phyloP scores from a whole-genome alignment of 768 basidiomycete genomes.

The Mycena filopes region DNA sequence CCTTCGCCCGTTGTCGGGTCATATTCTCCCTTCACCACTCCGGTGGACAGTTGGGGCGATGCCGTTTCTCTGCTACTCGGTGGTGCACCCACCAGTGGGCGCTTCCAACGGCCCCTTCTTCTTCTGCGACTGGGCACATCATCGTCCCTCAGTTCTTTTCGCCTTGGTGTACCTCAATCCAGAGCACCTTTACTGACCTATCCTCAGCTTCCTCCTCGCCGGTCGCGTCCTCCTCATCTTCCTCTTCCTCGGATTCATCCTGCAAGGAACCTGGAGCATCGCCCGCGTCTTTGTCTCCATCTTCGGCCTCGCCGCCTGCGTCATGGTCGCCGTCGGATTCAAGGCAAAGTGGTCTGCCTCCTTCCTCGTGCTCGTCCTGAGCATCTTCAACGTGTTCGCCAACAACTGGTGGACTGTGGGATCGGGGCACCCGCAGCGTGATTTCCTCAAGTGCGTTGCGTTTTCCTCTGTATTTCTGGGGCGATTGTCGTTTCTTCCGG shows the following conservation, averaged over 20 bases:
- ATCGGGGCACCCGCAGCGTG: constrained; percentile 91
- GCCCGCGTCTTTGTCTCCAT: constrained; percentile 88
- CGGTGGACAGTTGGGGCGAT: too few species aligned
- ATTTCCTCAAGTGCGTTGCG: constrained; percentile 96
- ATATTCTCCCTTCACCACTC: too few species aligned
- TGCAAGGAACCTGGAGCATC: constrained; percentile 93
- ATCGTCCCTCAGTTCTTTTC: too few species aligned
- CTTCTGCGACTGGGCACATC: too few species aligned
- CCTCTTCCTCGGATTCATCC: constrained; percentile 97
- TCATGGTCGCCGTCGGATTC: constrained; percentile 98
- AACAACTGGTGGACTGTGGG: constrained; percentile 99
- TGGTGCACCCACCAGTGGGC: too few species aligned
- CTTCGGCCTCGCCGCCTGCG: constrained; percentile 89
- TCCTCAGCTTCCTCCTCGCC: constrained; percentile 89
- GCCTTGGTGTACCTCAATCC: too few species aligned
- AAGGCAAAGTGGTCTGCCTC: constrained; percentile 99
- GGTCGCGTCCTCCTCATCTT: constrained; percentile 98
- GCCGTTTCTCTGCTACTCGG: too few species aligned
- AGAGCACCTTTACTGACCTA: not conserved
- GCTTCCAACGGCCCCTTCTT: too few species aligned
- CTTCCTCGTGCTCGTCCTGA: constrained; percentile 92
- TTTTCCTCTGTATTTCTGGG: too few species aligned
- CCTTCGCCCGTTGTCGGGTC: not conserved
- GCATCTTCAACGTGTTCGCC: constrained; percentile 96
- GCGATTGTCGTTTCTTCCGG: too few species aligned